A percentile compares a stretch with the other conserved stretches of the same genome.
Conservation (phyloP, 257 asterid genomes). For the Gentiana macrophylla region DNA sequence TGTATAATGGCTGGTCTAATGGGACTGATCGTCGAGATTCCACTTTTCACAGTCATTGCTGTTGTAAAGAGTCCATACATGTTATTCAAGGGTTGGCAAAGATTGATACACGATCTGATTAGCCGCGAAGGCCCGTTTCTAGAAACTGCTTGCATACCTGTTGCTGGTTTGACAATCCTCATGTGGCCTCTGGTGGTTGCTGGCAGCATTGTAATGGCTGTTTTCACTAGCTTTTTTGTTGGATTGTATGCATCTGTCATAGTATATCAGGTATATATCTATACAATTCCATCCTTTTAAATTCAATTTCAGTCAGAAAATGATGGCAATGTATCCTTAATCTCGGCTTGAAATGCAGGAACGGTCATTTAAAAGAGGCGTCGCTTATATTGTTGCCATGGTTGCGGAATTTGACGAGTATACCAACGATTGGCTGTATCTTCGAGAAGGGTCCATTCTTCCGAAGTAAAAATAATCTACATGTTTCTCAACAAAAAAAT, state of each 20-base stretch:
- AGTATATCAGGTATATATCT: slow-evolving; percentile 67
- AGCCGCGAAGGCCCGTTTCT: slow-evolving; percentile 94
- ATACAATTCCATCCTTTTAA: not conserved
- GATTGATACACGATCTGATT: slow-evolving; percentile 71
- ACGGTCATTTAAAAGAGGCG: slow-evolving; percentile 69
- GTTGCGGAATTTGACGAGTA: slow-evolving; percentile 94
- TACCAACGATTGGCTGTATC: slow-evolving; percentile 93
- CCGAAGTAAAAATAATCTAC: slow-evolving; percentile 49
- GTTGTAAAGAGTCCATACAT: slow-evolving; percentile 75
- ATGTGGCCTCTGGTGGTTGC: slow-evolving; percentile 88
- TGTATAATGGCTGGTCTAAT: slow-evolving; percentile 68
- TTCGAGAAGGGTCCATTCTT: slow-evolving; percentile 80
- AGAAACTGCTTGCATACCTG: slow-evolving; percentile 90
- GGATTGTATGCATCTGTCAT: slow-evolving; percentile 75
- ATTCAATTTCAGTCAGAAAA: not conserved
- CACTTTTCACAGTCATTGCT: slow-evolving; percentile 75
- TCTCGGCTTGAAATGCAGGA: slow-evolving; percentile 39
- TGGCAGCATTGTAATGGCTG: slow-evolving; percentile 67
- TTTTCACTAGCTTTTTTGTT: slow-evolving; percentile 68
- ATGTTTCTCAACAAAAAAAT: no score
- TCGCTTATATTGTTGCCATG: slow-evolving; percentile 79
- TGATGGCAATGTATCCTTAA: not conserved
- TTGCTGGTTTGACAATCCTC: slow-evolving; percentile 84
- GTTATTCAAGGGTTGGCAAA: slow-evolving; percentile 92
- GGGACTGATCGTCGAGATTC: slow-evolving; percentile 82